These are phyloP conservation scores for Geranomyces michiganensis DNA, from an alignment of 192 early-diverging fungal genomes.

Conservation along the genomic window DNA sequence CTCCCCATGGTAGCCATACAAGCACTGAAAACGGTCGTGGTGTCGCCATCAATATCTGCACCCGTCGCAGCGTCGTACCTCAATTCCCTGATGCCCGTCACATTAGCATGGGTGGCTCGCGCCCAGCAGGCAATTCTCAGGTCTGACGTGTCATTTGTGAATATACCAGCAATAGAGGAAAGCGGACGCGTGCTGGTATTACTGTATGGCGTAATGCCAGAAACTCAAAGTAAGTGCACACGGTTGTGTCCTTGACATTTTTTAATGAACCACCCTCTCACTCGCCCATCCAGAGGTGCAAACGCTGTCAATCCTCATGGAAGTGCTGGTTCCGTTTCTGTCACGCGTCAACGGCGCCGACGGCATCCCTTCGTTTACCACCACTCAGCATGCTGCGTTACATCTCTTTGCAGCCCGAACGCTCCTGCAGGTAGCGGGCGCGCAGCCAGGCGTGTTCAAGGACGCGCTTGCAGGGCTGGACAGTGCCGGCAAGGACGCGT, in stretches of 20 bases:
- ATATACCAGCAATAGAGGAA: slow-evolving; percentile 19
- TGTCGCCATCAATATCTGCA: slow-evolving; percentile 1
- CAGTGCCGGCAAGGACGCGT: neutral
- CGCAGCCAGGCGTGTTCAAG: neutral
- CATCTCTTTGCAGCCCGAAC: slow-evolving; percentile 6
- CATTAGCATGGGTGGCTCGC: neutral
- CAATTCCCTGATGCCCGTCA: slow-evolving; percentile 8
- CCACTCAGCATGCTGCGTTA: neutral
- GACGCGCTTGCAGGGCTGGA: slow-evolving; percentile 1
- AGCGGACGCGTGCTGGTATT: slow-evolving; percentile 19
- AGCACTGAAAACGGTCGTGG: slow-evolving; percentile 18
- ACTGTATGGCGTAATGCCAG: slow-evolving; percentile 8
- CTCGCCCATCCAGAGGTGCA: neutral
- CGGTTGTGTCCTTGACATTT: neutral
- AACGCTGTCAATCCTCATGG: neutral
- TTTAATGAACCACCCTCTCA: neutral
- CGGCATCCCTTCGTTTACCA: neutral
- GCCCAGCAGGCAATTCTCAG: neutral
- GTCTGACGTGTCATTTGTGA: neutral
- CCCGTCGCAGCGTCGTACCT: slow-evolving; percentile 19
- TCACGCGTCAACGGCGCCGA: neutral
- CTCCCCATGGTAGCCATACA: slow-evolving; percentile 13
- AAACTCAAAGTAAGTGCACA: slow-evolving; percentile 10
- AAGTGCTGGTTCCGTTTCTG: neutral
- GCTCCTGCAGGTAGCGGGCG: slow-evolving; percentile 12